Conservation (phyloP, 1,284 basidiomycete species). For the Farysia itapuensis region DNA sequence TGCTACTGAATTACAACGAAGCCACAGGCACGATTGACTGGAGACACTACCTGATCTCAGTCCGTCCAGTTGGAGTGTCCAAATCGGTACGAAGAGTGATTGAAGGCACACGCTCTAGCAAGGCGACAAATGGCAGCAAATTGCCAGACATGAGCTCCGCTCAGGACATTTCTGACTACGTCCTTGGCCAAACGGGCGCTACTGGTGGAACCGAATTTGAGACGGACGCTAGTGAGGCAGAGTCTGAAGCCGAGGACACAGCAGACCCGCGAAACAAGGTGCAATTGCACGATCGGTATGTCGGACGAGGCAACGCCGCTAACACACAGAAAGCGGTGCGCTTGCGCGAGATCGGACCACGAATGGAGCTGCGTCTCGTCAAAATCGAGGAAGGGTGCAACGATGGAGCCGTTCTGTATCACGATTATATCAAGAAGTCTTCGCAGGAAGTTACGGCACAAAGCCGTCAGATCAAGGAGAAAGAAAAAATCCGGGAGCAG, state of each 20-base stretch:
- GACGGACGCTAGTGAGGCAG: constrained; percentile 64
- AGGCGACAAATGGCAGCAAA: constrained; percentile 3
- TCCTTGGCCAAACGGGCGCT: constrained; percentile 73
- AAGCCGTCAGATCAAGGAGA: constrained; percentile 20
- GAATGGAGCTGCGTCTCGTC: constrained; percentile 87
- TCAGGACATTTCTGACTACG: constrained; percentile 92
- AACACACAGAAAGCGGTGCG: constrained; percentile 86
- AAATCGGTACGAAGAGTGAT: constrained; percentile 86
- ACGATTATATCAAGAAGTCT: constrained; percentile 49
- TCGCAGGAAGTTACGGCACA: constrained; percentile 25
- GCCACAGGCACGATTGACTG: constrained; percentile 85
- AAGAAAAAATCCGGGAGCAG: constrained; percentile 31
- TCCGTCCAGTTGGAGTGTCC: constrained; percentile 91
- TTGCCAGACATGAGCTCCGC: constrained; percentile 82
- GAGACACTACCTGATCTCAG: constrained; percentile 91
- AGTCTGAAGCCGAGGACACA: constrained; percentile 81
- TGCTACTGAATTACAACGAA: constrained; percentile 87
- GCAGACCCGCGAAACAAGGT: constrained; percentile 67
- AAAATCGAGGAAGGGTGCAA: constrained; percentile 90
- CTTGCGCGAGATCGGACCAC: constrained; percentile 89
- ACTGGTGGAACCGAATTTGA: constrained; percentile 66
- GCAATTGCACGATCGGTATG: constrained; percentile 84
- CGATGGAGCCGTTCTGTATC: constrained; percentile 54
- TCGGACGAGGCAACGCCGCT: constrained; percentile 89
- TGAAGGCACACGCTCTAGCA: constrained; percentile 66